Evolutionary conservation across 768 basidiomycete species (phyloP).

Genomic region (Tricholoma terreum): DNA sequence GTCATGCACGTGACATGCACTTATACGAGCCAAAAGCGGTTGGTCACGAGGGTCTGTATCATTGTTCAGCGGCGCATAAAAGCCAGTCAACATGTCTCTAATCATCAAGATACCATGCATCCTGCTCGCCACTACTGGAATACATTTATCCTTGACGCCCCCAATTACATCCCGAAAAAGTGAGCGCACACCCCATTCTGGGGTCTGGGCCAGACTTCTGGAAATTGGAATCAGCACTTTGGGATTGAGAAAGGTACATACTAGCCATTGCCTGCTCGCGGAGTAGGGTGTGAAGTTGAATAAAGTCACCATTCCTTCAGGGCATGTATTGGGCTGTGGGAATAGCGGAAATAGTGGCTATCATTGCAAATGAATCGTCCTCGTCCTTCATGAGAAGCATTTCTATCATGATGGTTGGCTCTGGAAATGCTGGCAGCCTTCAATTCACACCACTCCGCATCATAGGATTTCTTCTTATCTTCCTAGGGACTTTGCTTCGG

Average conservation of each 20-base stretch:
- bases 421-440: neutral
- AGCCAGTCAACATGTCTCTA: neutral
- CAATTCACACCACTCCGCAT: conserved; percentile 26
- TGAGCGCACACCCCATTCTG: neutral
- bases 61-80: too few relatives aligned
- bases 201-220: neutral
- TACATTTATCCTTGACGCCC: neutral
- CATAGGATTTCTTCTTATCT: conserved; percentile 23
- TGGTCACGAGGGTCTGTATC: too few relatives aligned
- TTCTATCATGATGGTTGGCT: neutral
- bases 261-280: too few relatives aligned
- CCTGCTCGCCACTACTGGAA: neutral
- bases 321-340: conserved; percentile 2
- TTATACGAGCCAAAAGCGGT: too few relatives aligned
- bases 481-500: conserved; percentile 31
- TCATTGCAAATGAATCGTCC: neutral
- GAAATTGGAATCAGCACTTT: neutral
- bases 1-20: too few relatives aligned
- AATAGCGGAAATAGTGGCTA: neutral
- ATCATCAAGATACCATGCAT: neutral
- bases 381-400: neutral
- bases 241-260: neutral
- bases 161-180: neutral
- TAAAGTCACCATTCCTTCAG: neutral
- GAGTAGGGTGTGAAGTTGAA: too few relatives aligned